Conservation (phyloP, 129 eudicot species). For the Helianthus tuberosus region DNA sequence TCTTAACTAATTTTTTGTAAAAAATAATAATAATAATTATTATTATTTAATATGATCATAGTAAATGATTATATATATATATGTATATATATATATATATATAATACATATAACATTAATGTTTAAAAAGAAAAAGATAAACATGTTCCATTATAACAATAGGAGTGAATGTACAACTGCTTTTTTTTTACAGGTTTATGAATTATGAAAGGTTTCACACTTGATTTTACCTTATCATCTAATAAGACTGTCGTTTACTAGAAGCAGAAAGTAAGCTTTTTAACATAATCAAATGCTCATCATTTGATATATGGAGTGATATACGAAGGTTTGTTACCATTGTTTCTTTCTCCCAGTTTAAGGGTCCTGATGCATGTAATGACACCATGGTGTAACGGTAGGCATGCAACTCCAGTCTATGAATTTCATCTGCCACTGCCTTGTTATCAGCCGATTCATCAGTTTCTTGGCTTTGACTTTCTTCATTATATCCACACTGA, state of each 20-base stretch:
- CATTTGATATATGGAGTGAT: slow-evolving; percentile 69
- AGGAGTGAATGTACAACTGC: too few species aligned
- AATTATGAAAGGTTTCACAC: too few species aligned
- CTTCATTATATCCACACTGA: slow-evolving; percentile 24
- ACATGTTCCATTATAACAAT: too few species aligned
- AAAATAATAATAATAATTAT: too few species aligned
- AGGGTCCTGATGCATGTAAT: slow-evolving; percentile 82
- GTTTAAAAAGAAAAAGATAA: too few species aligned
- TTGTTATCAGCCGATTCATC: slow-evolving; percentile 9
- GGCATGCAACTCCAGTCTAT: slow-evolving; percentile 71
- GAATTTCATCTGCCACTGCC: slow-evolving; percentile 54
- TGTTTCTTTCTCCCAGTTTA: slow-evolving; percentile 78
- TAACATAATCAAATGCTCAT: slow-evolving; percentile 79
- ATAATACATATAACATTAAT: too few species aligned
- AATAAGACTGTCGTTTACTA: slow-evolving; percentile 12
- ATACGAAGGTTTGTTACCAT: slow-evolving; percentile 74
- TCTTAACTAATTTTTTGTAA: too few species aligned
- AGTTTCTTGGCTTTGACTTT: slow-evolving; percentile 20
- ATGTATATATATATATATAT: too few species aligned
- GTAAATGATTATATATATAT: too few species aligned
- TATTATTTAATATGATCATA: too few species aligned
- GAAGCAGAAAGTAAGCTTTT: slow-evolving; percentile 56
- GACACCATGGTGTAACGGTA: slow-evolving; percentile 71
- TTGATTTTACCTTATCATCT: neutral
- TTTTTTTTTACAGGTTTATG: too few species aligned